phyloP scores from a whole-genome alignment of 2,329 filamentous ascomycete genomes.

The Lachnellula subtilissima region DNA sequence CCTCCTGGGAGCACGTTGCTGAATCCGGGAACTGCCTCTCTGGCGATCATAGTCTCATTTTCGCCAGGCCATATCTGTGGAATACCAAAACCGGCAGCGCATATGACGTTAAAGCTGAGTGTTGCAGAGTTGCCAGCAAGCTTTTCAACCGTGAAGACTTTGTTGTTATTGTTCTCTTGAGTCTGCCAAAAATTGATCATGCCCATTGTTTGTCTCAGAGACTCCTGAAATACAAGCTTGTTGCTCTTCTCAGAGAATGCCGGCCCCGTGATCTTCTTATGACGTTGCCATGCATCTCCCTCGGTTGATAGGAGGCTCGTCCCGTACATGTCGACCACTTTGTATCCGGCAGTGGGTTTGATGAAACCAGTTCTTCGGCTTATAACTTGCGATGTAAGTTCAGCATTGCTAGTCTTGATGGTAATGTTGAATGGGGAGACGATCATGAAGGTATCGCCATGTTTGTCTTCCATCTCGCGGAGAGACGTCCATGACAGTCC shows the following conservation, averaged over 20 bases:
- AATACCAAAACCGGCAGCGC: slow-evolving; percentile 46
- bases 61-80: slow-evolving; percentile 38
- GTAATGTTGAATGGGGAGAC: not conserved
- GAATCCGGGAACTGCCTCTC: slow-evolving; percentile 16
- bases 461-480: no score
- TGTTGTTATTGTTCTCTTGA: slow-evolving; percentile 3
- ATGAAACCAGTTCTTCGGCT: slow-evolving; percentile 27
- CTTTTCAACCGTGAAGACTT: slow-evolving; percentile 34
- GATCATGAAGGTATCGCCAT: not conserved
- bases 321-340: slow-evolving; percentile 30
- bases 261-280: slow-evolving; percentile 30
- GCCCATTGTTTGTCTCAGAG: slow-evolving; percentile 41
- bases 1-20: slow-evolving; percentile 13
- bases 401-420: not conserved
- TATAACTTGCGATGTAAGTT: slow-evolving; percentile 19
- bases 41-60: slow-evolving; percentile 25
- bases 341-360: slow-evolving; percentile 29
- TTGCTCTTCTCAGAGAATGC: slow-evolving; percentile 44
- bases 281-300: slow-evolving; percentile 30
- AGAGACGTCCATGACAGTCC: no score
- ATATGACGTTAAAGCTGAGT: slow-evolving; percentile 49
- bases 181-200: slow-evolving; percentile 36
- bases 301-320: slow-evolving; percentile 30
- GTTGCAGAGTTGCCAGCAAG: slow-evolving; percentile 44
- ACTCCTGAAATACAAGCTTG: slow-evolving; percentile 38